Conservation (phyloP, 768 basidiomycete genomes). For the Lyophyllum atratum region DNA sequence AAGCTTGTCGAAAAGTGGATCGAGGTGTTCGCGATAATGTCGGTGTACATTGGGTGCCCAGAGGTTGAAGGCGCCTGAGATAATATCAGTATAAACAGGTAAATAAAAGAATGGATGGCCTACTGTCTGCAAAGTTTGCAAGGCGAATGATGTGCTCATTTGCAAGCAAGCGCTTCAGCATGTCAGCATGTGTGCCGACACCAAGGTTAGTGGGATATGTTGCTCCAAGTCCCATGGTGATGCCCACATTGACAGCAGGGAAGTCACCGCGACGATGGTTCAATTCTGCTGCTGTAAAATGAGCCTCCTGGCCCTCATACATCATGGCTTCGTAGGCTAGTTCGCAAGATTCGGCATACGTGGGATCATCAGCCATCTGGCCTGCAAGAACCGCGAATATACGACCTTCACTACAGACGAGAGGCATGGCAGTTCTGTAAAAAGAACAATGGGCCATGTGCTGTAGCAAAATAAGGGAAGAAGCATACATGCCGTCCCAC, state of each 20-base stretch:
- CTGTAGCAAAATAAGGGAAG: background rate
- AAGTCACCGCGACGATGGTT: too few relatives aligned
- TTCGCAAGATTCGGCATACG: too few relatives aligned
- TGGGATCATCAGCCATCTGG: background rate
- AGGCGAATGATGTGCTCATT: background rate
- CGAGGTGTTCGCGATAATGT: constrained; percentile 3
- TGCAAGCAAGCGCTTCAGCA: background rate
- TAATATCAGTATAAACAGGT: too few relatives aligned
- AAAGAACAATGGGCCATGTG: background rate
- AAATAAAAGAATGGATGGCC: background rate
- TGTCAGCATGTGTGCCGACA: background rate
- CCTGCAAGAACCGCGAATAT: background rate
- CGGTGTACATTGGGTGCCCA: constrained; percentile 15
- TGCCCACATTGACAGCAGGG: too few relatives aligned
- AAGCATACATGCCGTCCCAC: background rate
- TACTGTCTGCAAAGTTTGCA: background rate
- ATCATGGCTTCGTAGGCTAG: too few relatives aligned
- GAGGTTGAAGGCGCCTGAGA: constrained; percentile 4
- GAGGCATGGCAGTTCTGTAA: background rate
- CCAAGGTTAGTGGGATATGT: too few relatives aligned
- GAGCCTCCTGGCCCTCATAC: too few relatives aligned
- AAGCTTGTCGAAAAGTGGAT: background rate
- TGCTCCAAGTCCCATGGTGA: too few relatives aligned
- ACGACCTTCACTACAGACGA: background rate
- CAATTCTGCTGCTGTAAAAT: too few relatives aligned